Evolutionary conservation across 441 rosid species (phyloP), one percentile per base, ranked within the genome.

Genomic region (Capsella rubella): DNA sequence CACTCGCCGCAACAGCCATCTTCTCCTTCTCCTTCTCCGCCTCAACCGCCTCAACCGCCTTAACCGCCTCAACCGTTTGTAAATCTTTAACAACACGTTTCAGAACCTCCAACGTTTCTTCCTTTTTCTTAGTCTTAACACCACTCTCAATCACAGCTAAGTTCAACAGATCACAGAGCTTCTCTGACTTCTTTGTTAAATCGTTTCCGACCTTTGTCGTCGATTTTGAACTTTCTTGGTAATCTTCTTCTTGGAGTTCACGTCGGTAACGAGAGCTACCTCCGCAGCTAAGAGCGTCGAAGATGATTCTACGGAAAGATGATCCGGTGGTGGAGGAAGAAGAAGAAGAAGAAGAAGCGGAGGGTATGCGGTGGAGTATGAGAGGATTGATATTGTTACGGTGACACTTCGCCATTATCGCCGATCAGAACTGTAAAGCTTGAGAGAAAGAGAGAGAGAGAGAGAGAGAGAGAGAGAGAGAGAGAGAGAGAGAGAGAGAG

Each of bases 201-300:
- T 55, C 34, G 3, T 77, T 58, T 12, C 72, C 12, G 25, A 45
- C 37, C 0, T 75, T 25, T 16, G 64, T 21, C 16, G 65, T 53
- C 13, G 75, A 31, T 53, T 51, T 45, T 2, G 49, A 37, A 29
- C 55, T 31, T 27, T 63, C 69, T 58, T 49, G 72, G 3, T 79
- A 43, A 16, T 73, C 67, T 14, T 77, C 80, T 67, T 64, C 70
- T 21, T 27, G 74, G 59, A 53, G 56, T 15, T 79, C 80, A 8
- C 68, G 85, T 4, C 73, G 80, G 64, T 81, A 78, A 28, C 89
- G 83, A 18, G 92, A 86, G 79, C 87, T 81, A 12, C 89, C 82
- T 13, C 97, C 97, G 74, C 99, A 94, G 81, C 91, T 85, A 25
- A 94, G 79, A 9, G 93, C 91, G 70, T 86, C 83, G 72, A 87